A percentile compares a stretch with the other conserved stretches of the same genome.
Evolutionary conservation across 2,329 filamentous ascomycete species (phyloP).

Genomic region (Aspergillus eucalypticola): DNA sequence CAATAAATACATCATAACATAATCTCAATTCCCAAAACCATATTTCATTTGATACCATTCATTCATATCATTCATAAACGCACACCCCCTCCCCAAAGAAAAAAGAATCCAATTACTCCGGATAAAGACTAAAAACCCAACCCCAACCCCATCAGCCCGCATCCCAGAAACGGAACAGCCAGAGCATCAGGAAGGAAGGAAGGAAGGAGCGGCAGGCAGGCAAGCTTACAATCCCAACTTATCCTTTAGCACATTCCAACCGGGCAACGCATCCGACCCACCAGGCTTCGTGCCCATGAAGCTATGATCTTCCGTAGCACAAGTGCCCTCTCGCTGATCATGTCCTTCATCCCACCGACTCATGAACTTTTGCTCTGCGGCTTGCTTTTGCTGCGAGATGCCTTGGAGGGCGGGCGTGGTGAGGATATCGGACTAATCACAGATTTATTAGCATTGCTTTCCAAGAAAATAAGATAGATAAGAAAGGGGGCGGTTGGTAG

Average conservation of each 20-base stretch:
- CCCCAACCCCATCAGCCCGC: background rate
- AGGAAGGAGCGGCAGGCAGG: too few species aligned
- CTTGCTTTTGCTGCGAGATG: conserved; percentile 23
- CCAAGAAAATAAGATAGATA: background rate
- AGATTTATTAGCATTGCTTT: background rate
- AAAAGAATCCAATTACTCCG: background rate
- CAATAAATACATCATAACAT: background rate
- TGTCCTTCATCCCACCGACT: conserved; percentile 14
- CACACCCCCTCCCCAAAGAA: too few species aligned
- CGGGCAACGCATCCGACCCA: conserved; percentile 30
- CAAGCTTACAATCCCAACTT: conserved; percentile 6
- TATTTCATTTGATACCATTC: too few species aligned
- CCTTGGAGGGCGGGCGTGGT: background rate
- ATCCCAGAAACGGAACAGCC: background rate
- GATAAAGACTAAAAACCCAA: conserved; percentile 1
- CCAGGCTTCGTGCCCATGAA: conserved; percentile 33
- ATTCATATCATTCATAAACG: too few species aligned
- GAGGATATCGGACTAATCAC: background rate
- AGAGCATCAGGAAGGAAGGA: background rate
- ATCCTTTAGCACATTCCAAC: conserved; percentile 31
- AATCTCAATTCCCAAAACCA: background rate
- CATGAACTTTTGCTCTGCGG: conserved; percentile 24
- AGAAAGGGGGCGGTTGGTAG: background rate
- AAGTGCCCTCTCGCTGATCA: conserved; percentile 20
- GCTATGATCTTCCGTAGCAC: conserved; percentile 33